Evolutionary conservation across 1,284 basidiomycete species (phyloP), one percentile per base, ranked within the genome.

Genomic region (Rhizoctonia solani): DNA sequence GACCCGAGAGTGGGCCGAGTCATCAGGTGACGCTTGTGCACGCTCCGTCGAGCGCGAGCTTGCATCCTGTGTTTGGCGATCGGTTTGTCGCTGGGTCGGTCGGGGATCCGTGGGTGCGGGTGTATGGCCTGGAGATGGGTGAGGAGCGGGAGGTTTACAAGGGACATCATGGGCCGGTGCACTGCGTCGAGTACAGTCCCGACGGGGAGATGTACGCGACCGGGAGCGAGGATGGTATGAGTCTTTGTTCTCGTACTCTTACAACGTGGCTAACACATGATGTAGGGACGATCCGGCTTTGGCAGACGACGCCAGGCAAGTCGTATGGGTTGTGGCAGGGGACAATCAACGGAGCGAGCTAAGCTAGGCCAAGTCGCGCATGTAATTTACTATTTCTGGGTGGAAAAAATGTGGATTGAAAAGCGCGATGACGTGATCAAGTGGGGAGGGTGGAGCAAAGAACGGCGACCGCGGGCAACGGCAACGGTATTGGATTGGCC

Each of bases 181-280:
- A 97, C 74, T 93, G 90, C 69, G 91, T 97, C 44, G 89, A 91
- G 72, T 99, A 91, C 79, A 92, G 90, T 75, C 97, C 96, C 0
- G 96, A 99, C 76, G 97, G 96, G n/a, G 95, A 99, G 81, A 85
- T 98, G 80, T 98, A 93, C 75, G 96, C 96, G 23, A 95, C 92
- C 74, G 97, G 96, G 56, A 94, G 91, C 73, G 96, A 94, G 88
- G 76, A 79, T 88, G 85, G 68, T 50, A 54, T 42, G 32, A 71
- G 54, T 70, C 66, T 61, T 54, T 53, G 46, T 69, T 59, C 4
- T 58, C 32, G 68, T n/a, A 39, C 37, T 8, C 16, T 16, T 1
- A 13, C 37, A 23, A 49, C 55, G 37, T 52, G 70, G 50, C 69
- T 72, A 29, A n/a, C n/a, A 61, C 27, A 2, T 19, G 19, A 21